These are phyloP conservation scores for Rubia balearica DNA, from an alignment of 305 asterid species.

Conservation along the genomic window DNA sequence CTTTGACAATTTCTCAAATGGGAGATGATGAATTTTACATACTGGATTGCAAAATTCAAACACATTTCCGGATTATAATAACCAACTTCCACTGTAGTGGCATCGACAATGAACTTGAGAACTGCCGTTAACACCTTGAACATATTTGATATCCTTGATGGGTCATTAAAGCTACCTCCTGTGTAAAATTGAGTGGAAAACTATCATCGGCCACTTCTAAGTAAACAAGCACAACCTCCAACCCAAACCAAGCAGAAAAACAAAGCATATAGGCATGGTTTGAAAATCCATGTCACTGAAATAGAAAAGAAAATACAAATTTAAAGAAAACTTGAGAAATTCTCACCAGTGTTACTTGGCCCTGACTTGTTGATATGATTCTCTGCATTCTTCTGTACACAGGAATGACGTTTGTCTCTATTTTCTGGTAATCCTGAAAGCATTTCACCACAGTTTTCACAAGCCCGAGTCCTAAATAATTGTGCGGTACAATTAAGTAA, in stretches of 20 bases:
- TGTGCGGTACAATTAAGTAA: slow-evolving; percentile 50
- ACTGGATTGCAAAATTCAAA: slow-evolving; percentile 47
- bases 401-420: slow-evolving; percentile 4
- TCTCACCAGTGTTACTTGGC: slow-evolving; percentile 19
- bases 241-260: neutral
- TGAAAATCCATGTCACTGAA: neutral
- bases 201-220: slow-evolving; percentile 1
- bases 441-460: slow-evolving; percentile 25
- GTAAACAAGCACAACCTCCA: neutral
- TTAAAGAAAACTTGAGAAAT: neutral
- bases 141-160: slow-evolving; percentile 29
- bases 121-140: slow-evolving; percentile 58
- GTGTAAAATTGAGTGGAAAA: slow-evolving; percentile 16
- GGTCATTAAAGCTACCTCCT: slow-evolving; percentile 36
- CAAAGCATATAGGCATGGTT: neutral
- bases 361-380: neutral
- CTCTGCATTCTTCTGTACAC: slow-evolving; percentile 1
- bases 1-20: slow-evolving; percentile 33
- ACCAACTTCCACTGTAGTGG: slow-evolving; percentile 39
- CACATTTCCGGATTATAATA: slow-evolving; percentile 38
- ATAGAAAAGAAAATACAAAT: neutral
- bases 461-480: slow-evolving; percentile 29
- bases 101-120: slow-evolving; percentile 69
- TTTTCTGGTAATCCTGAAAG: slow-evolving; percentile 21
- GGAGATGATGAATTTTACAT: slow-evolving; percentile 40